A percentile compares a stretch with the other conserved stretches of the same genome.
Conservation (phyloP, 768 basidiomycete genomes). For the Inosperma sp. region DNA sequence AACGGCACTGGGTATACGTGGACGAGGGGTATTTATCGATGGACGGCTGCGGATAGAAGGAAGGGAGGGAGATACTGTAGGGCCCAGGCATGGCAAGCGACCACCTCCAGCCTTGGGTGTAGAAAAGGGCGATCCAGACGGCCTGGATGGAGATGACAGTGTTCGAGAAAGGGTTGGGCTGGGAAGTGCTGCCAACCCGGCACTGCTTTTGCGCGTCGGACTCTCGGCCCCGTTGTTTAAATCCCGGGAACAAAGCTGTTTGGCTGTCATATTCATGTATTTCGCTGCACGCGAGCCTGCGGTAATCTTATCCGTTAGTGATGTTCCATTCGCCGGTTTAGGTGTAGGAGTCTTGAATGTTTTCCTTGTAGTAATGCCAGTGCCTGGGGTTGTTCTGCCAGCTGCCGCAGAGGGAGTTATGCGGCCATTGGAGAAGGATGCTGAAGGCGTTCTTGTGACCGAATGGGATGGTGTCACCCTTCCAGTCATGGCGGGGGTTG, state of each 20-base stretch:
- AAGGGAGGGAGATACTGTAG: conserved; percentile 30
- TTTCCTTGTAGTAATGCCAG: conserved; percentile 34
- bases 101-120: conserved; percentile 55
- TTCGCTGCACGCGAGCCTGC: conserved; percentile 82
- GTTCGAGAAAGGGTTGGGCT: conserved; percentile 33
- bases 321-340: conserved; percentile 26
- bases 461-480: conserved; percentile 47
- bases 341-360: conserved; percentile 31
- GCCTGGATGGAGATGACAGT: conserved; percentile 39
- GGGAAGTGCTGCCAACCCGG: conserved; percentile 6
- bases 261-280: conserved; percentile 80
- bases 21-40: conserved; percentile 54
- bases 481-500: conserved; percentile 54
- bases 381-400: conserved; percentile 36
- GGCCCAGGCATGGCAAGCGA: conserved; percentile 24
- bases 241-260: conserved; percentile 59
- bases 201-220: conserved; percentile 26
- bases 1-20: conserved; percentile 64
- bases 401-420: conserved; percentile 42
- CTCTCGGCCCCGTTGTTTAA: conserved; percentile 23
- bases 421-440: conserved; percentile 42
- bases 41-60: conserved; percentile 34
- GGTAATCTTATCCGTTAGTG: conserved; percentile 51
- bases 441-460: conserved; percentile 32
- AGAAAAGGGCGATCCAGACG: conserved; percentile 57